Base-by-base conservation (phyloP, 768 basidiomycete species). In the Sistotremastrum suecicum region DNA sequence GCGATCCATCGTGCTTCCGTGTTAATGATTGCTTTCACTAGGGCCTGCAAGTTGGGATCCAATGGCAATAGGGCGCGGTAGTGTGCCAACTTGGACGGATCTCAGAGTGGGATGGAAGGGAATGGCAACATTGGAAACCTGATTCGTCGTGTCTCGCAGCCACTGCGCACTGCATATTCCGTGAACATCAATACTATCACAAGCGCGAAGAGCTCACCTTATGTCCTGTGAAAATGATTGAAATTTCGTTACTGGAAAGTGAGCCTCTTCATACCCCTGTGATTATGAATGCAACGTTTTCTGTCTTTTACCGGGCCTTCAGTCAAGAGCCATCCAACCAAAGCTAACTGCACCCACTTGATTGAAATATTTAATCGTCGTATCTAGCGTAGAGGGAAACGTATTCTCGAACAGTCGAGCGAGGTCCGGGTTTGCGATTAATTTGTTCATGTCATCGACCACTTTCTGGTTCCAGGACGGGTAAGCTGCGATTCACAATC, bases 21-120 rank as follows among this genome's bases (percentile, higher is more conserved):
- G 55, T 85, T 83, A 53, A 87, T 83, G 39, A 86, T 78, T n/a
- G 80, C 84, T 56, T 79, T 83, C 39, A 84, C 77, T 3, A 86
- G 65, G 2, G 69, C 68, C 6, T 76, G 74, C 28, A 87, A 67
- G 11, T 76, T 63, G 5, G 59, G 60, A 58, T 87, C 84, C 8
- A 63, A 54, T 3, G 72, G 56, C 11, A 85, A 65, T 12, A 87
- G 67, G 8, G 66, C 54, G 49, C 71, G 70, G 58, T 87, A 87
- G 45, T 79, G 76, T 11, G 79, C 78, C 53, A 87, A 82, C 77
- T 86, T 50, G 3, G 4, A 39, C 37, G 41, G 41, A 37, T 52
- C 34, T 44, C 41, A 37, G 7, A 36, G 31, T 34, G 36, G 53
- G 41, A 51, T 8, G n/a, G 9, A 31, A 20, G 3, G 28, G 8